A percentile compares a stretch with the other conserved stretches of the same genome.
phyloP scores from a whole-genome alignment of 352 stramenopile genomes.

The Phytophthora multivora region DNA sequence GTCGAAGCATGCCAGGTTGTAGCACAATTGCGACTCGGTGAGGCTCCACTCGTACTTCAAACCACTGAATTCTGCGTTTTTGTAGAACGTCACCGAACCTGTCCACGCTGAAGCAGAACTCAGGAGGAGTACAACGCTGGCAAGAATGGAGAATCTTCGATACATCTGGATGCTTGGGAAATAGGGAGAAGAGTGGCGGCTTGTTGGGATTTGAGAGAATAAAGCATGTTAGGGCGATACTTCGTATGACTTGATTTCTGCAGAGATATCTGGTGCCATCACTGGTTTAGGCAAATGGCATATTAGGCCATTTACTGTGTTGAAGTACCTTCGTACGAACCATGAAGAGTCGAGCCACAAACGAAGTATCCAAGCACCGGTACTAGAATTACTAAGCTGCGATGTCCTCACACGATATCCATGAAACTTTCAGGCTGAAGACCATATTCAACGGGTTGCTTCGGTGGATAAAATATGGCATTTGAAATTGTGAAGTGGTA shows the following conservation, averaged over 20 bases:
- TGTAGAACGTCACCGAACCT: conserved; percentile 28
- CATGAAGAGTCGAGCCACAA: no score
- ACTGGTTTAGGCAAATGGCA: neutral
- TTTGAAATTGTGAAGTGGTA: neutral
- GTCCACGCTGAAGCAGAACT: conserved; percentile 19
- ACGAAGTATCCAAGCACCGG: no score
- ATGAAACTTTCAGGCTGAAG: no score
- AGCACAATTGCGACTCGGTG: conserved; percentile 18
- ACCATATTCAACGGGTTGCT: neutral
- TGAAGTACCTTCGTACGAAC: no score
- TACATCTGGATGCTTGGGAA: neutral
- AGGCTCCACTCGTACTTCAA: conserved; percentile 17
- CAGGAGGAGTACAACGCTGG: neutral
- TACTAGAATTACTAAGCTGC: no score
- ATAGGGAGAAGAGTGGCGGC: neutral
- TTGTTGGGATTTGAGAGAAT: neutral
- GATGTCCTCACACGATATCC: no score
- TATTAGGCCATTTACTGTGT: no score
- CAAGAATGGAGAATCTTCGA: neutral
- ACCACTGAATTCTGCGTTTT: conserved; percentile 11
- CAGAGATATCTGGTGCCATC: neutral
- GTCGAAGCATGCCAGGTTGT: conserved; percentile 33
- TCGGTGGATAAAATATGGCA: neutral
- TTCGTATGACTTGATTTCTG: no score
- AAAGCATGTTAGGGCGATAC: no score